Evolutionary conservation across 192 early-diverging fungal species (phyloP), one percentile per base, ranked within the genome.

Genomic region (Coemansia sp.): DNA sequence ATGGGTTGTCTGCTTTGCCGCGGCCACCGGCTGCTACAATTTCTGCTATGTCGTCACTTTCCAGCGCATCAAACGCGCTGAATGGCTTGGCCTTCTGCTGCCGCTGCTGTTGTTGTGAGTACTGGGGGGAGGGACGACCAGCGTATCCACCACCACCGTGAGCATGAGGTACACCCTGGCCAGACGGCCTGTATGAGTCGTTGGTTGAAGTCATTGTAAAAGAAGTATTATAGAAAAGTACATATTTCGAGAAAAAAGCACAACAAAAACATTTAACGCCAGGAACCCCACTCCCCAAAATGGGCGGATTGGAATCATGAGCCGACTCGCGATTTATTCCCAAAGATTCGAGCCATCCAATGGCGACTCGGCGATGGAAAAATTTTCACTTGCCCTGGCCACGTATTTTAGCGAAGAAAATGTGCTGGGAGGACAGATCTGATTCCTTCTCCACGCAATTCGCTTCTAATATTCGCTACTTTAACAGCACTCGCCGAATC

Each of bases 361-460:
- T 33, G 56, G 7, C 56, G 56, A 59, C 56, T 59, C 33, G 34
- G 34, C 34, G 13, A n/a, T 33, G 56, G 36, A 53, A 68, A 68
- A 53, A 29, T 62, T 62, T 68, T 68, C 53, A 39, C 36, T 59
- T 4, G 39, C 62, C 40, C 41, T 57, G 56, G 56, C 45, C 34
- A 3, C 33, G 19, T 36, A 33, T 33, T 36, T 17, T 7, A n/a
- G 34, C n/a, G 56, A 33, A 27, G 24, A 27, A 27, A 27, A 27
- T 27, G 24, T 27, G 24, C 24, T 27, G 24, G 24, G 24, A 27
- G 24, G 24, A 27, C 24, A 27, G 24, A 27, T 41, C 11, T 13
- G 51, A 14, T 54, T 48, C 65, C 37, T 57, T 33, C 53, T 41
- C 65, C 44, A 62, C 57, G 46, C 33, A 24, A 44, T 34, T 24